Percentiles rank a stretch among this genome's conserved stretches.
Conservation (phyloP, 1,284 basidiomycete species). For the Phellinidium pouzarii region DNA sequence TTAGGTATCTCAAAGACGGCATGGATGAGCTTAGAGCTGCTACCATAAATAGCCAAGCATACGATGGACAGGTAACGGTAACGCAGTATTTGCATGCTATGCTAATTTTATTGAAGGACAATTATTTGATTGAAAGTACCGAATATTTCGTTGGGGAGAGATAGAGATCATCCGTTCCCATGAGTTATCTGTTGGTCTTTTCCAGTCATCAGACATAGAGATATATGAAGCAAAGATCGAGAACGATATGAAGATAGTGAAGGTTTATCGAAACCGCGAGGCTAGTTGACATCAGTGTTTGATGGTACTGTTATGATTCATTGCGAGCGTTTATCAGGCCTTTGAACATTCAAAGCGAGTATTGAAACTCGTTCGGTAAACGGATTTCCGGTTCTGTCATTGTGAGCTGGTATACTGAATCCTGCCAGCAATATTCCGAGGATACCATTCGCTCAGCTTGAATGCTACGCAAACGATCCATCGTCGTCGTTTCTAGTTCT, state of each 20-base stretch:
- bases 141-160: slow-evolving; percentile 9
- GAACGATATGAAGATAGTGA: not conserved
- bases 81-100: too few species aligned
- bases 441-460: slow-evolving; percentile 9
- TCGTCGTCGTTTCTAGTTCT: slow-evolving; percentile 1
- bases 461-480: slow-evolving; percentile 6
- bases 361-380: slow-evolving; percentile 8
- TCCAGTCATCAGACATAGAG: not conserved
- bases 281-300: not conserved
- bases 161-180: not conserved
- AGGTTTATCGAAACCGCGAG: slow-evolving; percentile 4
- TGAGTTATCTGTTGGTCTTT: not conserved
- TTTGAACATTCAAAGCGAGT: not conserved
- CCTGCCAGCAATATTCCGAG: not conserved
- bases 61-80: not conserved
- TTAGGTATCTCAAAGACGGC: slow-evolving; percentile 1
- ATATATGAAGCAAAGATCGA: slow-evolving; percentile 4
- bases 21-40: slow-evolving; percentile 4
- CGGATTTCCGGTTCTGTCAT: not conserved
- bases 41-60: not conserved
- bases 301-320: not conserved
- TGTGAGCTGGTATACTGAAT: not conserved
- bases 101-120: not conserved
- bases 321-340: not conserved
- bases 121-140: not conserved